Conservation (phyloP, 2,329 filamentous ascomycete species). For the Talaromyces rugulosus region DNA sequence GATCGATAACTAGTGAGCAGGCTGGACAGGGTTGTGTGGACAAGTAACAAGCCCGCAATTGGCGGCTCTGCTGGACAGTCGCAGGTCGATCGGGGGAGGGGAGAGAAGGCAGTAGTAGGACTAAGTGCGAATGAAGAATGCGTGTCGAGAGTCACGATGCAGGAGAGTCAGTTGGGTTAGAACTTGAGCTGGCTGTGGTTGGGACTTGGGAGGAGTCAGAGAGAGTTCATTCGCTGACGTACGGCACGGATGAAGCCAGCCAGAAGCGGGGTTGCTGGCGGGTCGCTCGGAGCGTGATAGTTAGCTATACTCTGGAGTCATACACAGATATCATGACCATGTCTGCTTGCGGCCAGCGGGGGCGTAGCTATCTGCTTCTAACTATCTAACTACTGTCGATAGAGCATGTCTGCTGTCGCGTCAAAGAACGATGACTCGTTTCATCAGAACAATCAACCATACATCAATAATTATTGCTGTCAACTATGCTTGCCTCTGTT, state of each 20-base stretch:
- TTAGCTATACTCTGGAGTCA: too few species aligned
- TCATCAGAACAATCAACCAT: not conserved
- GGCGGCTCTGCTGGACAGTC: not conserved
- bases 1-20: not conserved
- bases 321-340: too few species aligned
- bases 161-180: not conserved
- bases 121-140: not conserved
- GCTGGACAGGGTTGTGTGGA: not conserved
- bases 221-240: constrained; percentile 3
- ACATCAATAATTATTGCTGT: not conserved
- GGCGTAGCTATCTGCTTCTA: not conserved
- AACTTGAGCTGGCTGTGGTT: not conserved
- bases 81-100: not conserved
- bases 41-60: not conserved
- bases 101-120: not conserved
- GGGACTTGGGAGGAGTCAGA: not conserved
- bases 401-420: too few species aligned
- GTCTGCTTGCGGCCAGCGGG: not conserved
- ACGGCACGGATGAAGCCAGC: constrained; percentile 10
- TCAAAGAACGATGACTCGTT: not conserved
- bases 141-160: not conserved
- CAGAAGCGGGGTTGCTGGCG: constrained; percentile 9
- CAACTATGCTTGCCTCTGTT: not conserved
- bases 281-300: not conserved
- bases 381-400: not conserved